These are phyloP conservation scores for Ascochyta pisi DNA, from an alignment of 2,329 filamentous ascomycete species.

Conservation along the genomic window DNA sequence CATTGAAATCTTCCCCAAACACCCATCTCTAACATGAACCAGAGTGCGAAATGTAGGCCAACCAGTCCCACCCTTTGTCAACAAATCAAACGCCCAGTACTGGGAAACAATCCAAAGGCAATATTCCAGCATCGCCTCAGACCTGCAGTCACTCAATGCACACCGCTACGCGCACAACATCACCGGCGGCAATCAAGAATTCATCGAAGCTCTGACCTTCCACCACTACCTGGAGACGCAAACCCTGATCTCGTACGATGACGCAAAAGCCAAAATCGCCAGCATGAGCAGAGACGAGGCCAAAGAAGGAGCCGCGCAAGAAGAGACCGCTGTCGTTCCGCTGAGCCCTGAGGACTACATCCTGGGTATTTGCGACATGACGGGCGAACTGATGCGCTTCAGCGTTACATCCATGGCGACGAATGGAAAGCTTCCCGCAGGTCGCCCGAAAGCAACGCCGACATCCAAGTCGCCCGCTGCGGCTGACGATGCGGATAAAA, in stretches of 20 bases:
- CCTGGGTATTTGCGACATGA: constrained; percentile 89
- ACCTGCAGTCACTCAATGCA: constrained; percentile 79
- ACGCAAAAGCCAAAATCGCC: constrained; percentile 57
- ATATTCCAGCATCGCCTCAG: constrained; percentile 71
- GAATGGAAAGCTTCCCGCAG: constrained; percentile 61
- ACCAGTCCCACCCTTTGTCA: constrained; percentile 71
- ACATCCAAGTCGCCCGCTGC: constrained; percentile 15
- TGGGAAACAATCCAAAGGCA: constrained; percentile 73
- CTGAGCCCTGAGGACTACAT: constrained; percentile 86
- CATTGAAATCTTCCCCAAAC: neutral
- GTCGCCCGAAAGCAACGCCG: constrained; percentile 29
- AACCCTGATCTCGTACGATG: constrained; percentile 71
- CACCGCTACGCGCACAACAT: constrained; percentile 83
- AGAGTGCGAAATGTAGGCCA: constrained; percentile 68
- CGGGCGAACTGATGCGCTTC: constrained; percentile 96
- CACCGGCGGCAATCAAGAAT: constrained; percentile 85
- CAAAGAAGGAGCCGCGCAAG: neutral
- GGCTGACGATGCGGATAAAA: constrained; percentile 35
- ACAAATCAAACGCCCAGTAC: constrained; percentile 72
- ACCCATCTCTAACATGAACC: constrained; percentile 15
- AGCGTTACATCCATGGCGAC: constrained; percentile 88
- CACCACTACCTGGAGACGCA: constrained; percentile 84
- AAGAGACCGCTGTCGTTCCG: constrained; percentile 55
- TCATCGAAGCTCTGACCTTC: constrained; percentile 90
- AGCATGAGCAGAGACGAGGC: constrained; percentile 36